Percentiles rank a stretch among this genome's conserved stretches.
Evolutionary conservation across 1,284 basidiomycete species (phyloP).

Genomic region (Fomitiporia mediterranea): DNA sequence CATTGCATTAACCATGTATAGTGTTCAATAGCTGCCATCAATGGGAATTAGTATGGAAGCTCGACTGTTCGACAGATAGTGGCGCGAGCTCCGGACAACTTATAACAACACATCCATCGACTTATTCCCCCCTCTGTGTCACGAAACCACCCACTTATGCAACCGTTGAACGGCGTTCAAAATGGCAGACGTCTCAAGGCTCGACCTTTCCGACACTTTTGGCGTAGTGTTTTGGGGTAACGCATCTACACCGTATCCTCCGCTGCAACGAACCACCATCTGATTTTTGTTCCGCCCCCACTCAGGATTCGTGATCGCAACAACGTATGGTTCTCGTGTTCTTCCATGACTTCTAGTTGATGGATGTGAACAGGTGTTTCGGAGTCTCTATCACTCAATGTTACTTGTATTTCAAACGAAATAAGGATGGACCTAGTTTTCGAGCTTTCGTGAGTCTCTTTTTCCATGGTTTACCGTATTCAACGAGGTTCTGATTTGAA

Average conservation of each 20-base stretch:
- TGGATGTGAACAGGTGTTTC: constrained; percentile 14
- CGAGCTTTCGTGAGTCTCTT: constrained; percentile 12
- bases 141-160: too few relatives aligned
- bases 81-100: too few relatives aligned
- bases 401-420: constrained; percentile 16
- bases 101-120: too few relatives aligned
- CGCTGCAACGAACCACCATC: background rate
- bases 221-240: constrained; percentile 20
- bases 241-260: background rate
- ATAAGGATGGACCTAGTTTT: constrained; percentile 2
- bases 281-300: background rate
- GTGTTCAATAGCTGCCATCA: too few relatives aligned
- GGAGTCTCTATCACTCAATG: constrained; percentile 16
- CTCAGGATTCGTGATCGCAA: background rate
- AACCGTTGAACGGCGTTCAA: too few relatives aligned
- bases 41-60: too few relatives aligned
- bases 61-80: too few relatives aligned
- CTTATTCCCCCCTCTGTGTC: too few relatives aligned
- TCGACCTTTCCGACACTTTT: constrained; percentile 14
- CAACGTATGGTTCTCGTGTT: background rate
- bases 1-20: too few relatives aligned
- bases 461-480: background rate
- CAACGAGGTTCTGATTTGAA: background rate
- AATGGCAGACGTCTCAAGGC: too few relatives aligned
- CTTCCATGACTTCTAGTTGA: background rate